Evolutionary conservation across 345 rosid species (phyloP), one percentile per base, ranked within the genome.

Genomic region (Populus euphratica): DNA sequence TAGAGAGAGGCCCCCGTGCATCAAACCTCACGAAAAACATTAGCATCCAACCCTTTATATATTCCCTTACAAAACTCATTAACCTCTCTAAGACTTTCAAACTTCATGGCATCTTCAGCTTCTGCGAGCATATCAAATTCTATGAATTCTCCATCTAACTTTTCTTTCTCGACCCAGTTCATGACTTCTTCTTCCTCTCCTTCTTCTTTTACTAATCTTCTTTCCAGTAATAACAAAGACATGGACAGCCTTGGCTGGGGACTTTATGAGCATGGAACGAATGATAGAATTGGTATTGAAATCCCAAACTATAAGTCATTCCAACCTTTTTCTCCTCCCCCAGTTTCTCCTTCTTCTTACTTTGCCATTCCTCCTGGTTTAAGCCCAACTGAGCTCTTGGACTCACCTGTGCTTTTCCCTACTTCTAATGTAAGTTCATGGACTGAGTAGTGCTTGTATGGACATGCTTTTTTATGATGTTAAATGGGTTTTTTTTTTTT

Each of bases 241-340:
- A 90, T 84, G 83, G 88, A 83, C 44, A 79, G 54, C 76, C 62
- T 68, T 47, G 76, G 81, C 81, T 85, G 85, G 71, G 85, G 85
- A 66, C 54, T 71, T 49, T 74, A 50, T 47, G 78, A 71, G 2
- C 77, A 68, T 47, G 80, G 38, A 39, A 56, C 5, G 8, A 71
- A 82, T 71, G 76, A 77, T 64, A 73, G 61, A 69, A 1, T 71
- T 87, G 70, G 75, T 47, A 1, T 25, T 73, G 56, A 71, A 21
- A 14, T 83, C 84, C 54, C 76, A 10, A 74, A 78, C 16, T 78
- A 70, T 44, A 78, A 70, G 52, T 74, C 84, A 25, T 82, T 69
- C 43, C 59, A 77, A 35, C 75, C 70, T 43, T 70, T 76, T 16
- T 76, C 78, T 49, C 83, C 80, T 70, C 69, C 80, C 18, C 80